Evolutionary conservation across 1,284 basidiomycete species (phyloP), one percentile per base, ranked within the genome.

Genomic region (Cryptococcus sp.): DNA sequence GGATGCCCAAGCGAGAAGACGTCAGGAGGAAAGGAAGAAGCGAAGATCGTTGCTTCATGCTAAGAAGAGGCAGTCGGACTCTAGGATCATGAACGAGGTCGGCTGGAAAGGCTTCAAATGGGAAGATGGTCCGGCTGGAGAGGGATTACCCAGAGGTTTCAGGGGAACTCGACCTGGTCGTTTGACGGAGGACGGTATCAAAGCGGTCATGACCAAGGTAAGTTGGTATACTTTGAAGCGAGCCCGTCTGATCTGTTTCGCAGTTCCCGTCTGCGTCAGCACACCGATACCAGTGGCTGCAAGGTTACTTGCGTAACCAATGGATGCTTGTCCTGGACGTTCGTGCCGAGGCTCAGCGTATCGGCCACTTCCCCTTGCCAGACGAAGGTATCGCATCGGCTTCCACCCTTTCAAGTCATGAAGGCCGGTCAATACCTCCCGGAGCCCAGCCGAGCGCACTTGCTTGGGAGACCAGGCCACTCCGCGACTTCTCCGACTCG

Each of bases 121-220:
- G 73, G 75, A 76, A 56, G 74, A 75, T 61, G 74, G 72, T 13
- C 41, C 60, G 39, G 62, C 54, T 35, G 75, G 75, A 3, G 67
- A 75, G 39, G 73, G 74, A 10, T 62, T 78, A 53, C 78, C 78
- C 1, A 59, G 58, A 23, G 67, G 70, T 1, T 79, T 79, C 60
- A 62, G 73, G 48, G 78, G 86, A 46, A 82, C 84, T 27, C 84
- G 80, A 63, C 88, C 88, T n/a, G 87, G 86, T 42, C 82, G 81
- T 58, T 79, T 93, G 67, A 87, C 88, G 0, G 89, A 92, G 74
- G 84, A 85, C 65, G 88, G 90, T 72, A 79, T 99, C 68, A 93
- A 89, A 78, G 76, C 93, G 31, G 93, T 93, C 88, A 82, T 91
- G 54, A 88, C 85, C 57, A 86, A 95, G 80, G 93, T 94, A 66